Conservation (phyloP, 2,329 filamentous ascomycete genomes). For the Talaromyces islandicus region DNA sequence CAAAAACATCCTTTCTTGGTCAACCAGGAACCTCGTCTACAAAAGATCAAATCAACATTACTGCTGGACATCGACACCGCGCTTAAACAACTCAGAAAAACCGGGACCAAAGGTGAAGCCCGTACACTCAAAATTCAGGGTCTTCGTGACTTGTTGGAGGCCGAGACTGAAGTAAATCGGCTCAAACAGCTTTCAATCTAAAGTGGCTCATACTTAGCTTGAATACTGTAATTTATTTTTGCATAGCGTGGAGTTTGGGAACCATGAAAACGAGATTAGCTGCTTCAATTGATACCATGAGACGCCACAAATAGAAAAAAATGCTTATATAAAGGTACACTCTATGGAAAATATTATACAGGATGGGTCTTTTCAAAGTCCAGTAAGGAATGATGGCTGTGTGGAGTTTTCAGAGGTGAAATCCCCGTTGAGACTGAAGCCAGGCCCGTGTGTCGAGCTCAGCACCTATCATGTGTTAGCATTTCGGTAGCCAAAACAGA, state of each 20-base stretch:
- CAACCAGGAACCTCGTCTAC: slow-evolving; percentile 50
- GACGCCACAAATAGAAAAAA: slow-evolving; percentile 34
- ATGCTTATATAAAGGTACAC: slow-evolving; percentile 31
- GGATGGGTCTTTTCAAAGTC: slow-evolving; percentile 45
- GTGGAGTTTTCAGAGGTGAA: slow-evolving; percentile 59
- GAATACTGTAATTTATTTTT: slow-evolving; percentile 12
- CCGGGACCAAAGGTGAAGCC: slow-evolving; percentile 27
- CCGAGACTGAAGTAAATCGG: slow-evolving; percentile 52
- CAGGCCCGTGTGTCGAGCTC: slow-evolving; percentile 80
- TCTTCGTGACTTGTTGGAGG: slow-evolving; percentile 57
- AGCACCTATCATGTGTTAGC: slow-evolving; percentile 51
- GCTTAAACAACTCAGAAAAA: slow-evolving; percentile 50
- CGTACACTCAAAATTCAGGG: slow-evolving; percentile 51
- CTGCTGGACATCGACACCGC: slow-evolving; percentile 60
- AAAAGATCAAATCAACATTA: slow-evolving; percentile 56
- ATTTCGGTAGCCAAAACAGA: slow-evolving; percentile 16
- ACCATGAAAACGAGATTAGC: slow-evolving; percentile 14
- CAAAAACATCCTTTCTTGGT: slow-evolving; percentile 58
- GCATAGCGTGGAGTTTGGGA: slow-evolving; percentile 44
- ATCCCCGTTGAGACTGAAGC: slow-evolving; percentile 77
- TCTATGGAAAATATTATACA: slow-evolving; percentile 27
- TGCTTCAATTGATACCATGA: slow-evolving; percentile 31
- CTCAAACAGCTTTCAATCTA: slow-evolving; percentile 41
- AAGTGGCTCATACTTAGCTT: neutral
- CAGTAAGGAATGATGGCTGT: slow-evolving; percentile 44